Conservation (phyloP, 805 yeast genomes). For the Schwanniomyces sp. region DNA sequence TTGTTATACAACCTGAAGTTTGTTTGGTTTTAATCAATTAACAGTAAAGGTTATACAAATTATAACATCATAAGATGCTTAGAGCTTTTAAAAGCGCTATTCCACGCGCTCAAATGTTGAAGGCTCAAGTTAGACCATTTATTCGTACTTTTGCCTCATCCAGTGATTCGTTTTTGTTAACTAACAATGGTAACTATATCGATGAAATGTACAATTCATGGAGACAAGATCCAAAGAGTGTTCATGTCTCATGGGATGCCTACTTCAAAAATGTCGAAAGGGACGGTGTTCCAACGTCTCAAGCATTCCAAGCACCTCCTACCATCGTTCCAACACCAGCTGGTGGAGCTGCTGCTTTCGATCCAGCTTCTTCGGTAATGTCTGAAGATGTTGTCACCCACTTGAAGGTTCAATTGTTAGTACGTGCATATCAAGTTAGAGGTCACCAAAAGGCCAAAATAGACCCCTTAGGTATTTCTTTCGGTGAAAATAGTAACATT, state of each 20-base stretch:
- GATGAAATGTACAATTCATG: conserved; percentile 98
- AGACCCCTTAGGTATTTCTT: conserved; percentile 92
- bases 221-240: conserved; percentile 86
- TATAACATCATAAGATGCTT: conserved; percentile 25
- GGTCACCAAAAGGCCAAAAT: conserved; percentile 95
- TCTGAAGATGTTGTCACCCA: conserved; percentile 76
- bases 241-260: conserved; percentile 96
- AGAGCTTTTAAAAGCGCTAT: conserved; percentile 41
- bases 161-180: conserved; percentile 75
- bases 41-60: background rate
- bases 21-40: conserved; percentile 2
- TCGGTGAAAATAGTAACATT: conserved; percentile 63
- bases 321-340: conserved; percentile 79
- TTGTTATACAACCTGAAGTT: background rate
- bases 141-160: conserved; percentile 35
- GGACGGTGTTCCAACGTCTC: conserved; percentile 63
- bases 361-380: conserved; percentile 52
- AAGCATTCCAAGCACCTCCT: conserved; percentile 91
- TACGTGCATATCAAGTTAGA: conserved; percentile 97
- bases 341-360: conserved; percentile 68
- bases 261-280: conserved; percentile 89
- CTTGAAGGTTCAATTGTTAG: conserved; percentile 91
- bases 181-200: conserved; percentile 85
- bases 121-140: conserved; percentile 20
- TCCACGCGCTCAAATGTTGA: conserved; percentile 33